Evolutionary conservation across 169 alveolate species (phyloP).

Genomic region (Cystoisospora suis): DNA sequence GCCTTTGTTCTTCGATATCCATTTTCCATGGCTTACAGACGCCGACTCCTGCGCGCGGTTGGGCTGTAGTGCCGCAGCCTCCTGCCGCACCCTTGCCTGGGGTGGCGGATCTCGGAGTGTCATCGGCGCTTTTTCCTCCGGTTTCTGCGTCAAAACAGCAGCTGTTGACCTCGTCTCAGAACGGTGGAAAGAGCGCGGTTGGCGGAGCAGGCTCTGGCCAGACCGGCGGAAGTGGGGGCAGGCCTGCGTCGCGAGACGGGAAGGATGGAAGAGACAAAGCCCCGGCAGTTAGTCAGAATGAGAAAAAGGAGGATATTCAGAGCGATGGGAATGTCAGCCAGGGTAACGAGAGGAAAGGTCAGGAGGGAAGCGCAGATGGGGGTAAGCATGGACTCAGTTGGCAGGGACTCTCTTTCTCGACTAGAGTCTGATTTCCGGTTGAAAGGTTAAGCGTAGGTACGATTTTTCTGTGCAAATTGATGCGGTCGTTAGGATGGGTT

Average conservation of each 20-base stretch:
- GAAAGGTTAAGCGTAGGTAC: too few relatives aligned
- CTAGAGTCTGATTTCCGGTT: too few relatives aligned
- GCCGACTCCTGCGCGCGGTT: not conserved
- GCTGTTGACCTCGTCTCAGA: not conserved
- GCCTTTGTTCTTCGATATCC: not conserved
- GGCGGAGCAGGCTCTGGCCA: too few relatives aligned
- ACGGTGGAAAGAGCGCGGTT: not conserved
- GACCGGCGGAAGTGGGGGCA: too few relatives aligned
- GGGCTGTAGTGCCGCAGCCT: conserved; percentile 23
- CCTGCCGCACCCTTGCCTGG: not conserved
- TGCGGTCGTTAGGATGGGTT: too few relatives aligned
- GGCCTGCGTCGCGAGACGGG: too few relatives aligned
- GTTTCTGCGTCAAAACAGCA: conserved; percentile 1
- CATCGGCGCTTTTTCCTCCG: conserved; percentile 20
- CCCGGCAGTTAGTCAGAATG: too few relatives aligned
- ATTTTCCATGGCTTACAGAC: not conserved
- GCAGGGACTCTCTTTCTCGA: too few relatives aligned
- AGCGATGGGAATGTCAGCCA: not conserved
- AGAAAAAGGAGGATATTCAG: not conserved
- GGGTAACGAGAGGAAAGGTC: not conserved
- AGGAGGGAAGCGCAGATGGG: not conserved
- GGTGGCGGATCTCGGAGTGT: not conserved
- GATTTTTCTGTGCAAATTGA: too few relatives aligned
- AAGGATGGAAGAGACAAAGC: too few relatives aligned
- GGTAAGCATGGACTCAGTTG: too few relatives aligned